These are phyloP conservation scores for Fraxinus paxiana DNA, from an alignment of 305 asterid genomes.

Conservation along the genomic window DNA sequence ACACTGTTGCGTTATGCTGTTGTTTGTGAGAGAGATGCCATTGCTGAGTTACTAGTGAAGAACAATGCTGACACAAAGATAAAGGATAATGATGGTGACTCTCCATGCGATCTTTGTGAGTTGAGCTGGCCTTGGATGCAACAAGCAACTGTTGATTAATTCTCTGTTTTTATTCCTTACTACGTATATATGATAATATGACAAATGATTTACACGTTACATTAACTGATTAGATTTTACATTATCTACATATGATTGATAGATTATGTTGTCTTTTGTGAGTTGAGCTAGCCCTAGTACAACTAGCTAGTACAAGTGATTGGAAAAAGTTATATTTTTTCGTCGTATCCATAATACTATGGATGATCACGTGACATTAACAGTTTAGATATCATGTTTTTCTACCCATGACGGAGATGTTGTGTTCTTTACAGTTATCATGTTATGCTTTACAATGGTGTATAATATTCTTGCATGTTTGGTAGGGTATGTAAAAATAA, in stretches of 20 bases:
- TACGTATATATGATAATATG: neutral
- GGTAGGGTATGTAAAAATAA: neutral
- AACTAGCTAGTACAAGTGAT: neutral
- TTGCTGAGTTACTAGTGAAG: constrained; percentile 78
- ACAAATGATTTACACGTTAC: neutral
- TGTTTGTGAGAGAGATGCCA: constrained; percentile 75
- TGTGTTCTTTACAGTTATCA: neutral
- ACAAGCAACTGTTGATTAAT: constrained; percentile 4
- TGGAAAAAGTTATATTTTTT: neutral
- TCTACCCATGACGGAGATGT: neutral
- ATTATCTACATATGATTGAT: neutral
- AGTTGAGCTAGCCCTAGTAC: neutral
- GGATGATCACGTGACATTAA: neutral
- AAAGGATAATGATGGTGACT: constrained; percentile 69
- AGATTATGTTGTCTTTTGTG: neutral
- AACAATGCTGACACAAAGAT: constrained; percentile 61
- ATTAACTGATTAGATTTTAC: neutral
- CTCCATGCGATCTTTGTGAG: constrained; percentile 71
- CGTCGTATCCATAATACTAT: neutral
- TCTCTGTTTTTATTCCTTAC: neutral
- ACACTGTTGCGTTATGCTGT: constrained; percentile 88
- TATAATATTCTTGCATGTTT: neutral
- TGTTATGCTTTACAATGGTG: neutral
- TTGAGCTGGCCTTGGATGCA: constrained; percentile 67
- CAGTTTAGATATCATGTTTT: neutral